Base-by-base conservation (phyloP, 2,329 filamentous ascomycete genomes). In the Aspergillus felis region DNA sequence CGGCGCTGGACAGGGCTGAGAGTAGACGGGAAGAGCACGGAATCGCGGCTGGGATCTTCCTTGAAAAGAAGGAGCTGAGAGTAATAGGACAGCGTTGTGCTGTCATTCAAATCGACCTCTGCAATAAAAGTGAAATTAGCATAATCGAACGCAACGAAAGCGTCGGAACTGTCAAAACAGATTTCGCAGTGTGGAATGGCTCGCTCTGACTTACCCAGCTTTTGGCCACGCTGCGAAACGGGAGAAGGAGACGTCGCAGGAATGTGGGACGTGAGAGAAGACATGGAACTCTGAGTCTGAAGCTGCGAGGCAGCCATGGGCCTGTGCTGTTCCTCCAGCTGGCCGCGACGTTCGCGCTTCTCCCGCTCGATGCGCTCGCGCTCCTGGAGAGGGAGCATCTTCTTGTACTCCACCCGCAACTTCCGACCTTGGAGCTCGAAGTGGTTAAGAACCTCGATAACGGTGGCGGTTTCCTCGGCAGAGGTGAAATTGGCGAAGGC, bases 401-500 rank as follows among this genome's bases (percentile, higher is more conserved):
- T 97, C 82, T 99, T 99, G 80, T 97, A 99, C 76, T 99, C 94
- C 27, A 99, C 94, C 51, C 94, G 85, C 64, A 99, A 79, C 78
- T 97, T 97, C 60, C 94, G 85, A 49, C 94, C 94, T 71, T 96
- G 92, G 8, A 99, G 85, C 70, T 97, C 94, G 74, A 97, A 89
- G 66, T 96, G 92, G 71, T 99, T 99, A 83, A 99, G 89, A 53
- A 88, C 84, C 57, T 96, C 89, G 61, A 99, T 99, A 51, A 97
- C 94, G 51, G 88, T 84, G 12, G 90, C 89, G 0, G 94, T 99
- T 75, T 99, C 94, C 63, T 97, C 90, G 1, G 94, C 87, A 17
- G 91, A 96, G 38, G 94, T 96, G 74, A 97, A 99, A 77, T 99
- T 99, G 71, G 94, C 94, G 78, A 99, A 99, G 2, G 94, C 94